Base-by-base conservation (phyloP, 2,329 filamentous ascomycete genomes). In the Claviceps paspali region DNA sequence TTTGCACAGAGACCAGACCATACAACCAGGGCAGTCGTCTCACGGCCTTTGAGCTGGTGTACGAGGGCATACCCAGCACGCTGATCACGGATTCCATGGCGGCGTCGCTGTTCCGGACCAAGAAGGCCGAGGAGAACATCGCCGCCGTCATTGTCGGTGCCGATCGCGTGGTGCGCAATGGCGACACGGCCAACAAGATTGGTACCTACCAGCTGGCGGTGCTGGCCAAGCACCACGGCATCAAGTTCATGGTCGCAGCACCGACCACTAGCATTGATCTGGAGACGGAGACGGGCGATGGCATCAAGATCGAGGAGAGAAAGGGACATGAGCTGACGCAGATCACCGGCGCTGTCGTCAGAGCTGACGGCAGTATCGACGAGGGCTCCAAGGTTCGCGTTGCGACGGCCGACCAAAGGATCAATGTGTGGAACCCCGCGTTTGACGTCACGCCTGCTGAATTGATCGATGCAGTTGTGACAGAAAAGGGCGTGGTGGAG, bases 171-270 rank as follows among this genome's bases (percentile, higher is more conserved):
- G 91, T 88, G 23, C 82, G 86, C 35, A 98, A 98, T 51, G 91
- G 91, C 22, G 91, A 98, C 61, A 96, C 91, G 0, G 91, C 91
- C 39, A 98, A 98, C 65, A 98, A 98, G 65, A 92, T 98, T 43
- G 91, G 91, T 36, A 98, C 91, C 1, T 96, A 98, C 56, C 73
- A 79, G 38, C 70, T 98, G 4, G 86, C 91, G 3, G 86, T 96
- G n/a, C 69, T 94, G 22, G 91, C 91, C 17, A 78, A 72, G 46
- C 68, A 87, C 51, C 91, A 98, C 51, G 82, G 83, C 14, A 71
- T 96, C 51, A 93, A 88, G 57, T 98, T 98, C 54, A 70, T 98
- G 8, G 87, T 98, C 22, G 91, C 91, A 0, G 91, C 91, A 1
- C 91, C 91, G 0, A 82, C 87, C 6, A 98, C 91, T 2, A 94